Conservation (phyloP, 306 rosid genomes). For the Casuarina glauca region DNA sequence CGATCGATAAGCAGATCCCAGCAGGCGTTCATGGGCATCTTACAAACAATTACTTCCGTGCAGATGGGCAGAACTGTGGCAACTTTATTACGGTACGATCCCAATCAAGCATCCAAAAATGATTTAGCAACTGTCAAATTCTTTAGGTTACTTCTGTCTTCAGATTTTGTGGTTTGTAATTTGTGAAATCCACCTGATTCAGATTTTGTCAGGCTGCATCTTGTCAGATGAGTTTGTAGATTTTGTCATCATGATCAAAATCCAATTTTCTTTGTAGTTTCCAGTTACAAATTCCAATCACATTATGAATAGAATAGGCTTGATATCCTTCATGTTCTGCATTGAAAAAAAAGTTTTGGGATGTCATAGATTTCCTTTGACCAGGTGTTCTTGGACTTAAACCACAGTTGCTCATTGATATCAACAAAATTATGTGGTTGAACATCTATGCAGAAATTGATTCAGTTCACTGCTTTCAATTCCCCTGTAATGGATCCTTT, state of each 20-base stretch:
- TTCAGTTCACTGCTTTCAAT: too few relatives aligned
- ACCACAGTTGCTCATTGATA: too few relatives aligned
- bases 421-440: too few relatives aligned
- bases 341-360: too few relatives aligned
- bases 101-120: not conserved
- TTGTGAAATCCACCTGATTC: not conserved
- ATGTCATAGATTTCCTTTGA: not conserved
- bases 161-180: not conserved
- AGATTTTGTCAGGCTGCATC: too few relatives aligned
- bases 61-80: conserved; percentile 93
- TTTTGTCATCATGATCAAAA: too few relatives aligned
- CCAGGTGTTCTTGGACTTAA: not conserved
- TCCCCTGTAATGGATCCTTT: not conserved
- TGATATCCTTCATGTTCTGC: not conserved
- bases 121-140: not conserved
- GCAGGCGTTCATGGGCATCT: conserved; percentile 75
- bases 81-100: conserved; percentile 78
- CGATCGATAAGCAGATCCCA: conserved; percentile 46
- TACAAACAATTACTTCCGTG: conserved; percentile 73
- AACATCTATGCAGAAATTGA: too few relatives aligned
- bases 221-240: not conserved
- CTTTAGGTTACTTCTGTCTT: not conserved
- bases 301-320: not conserved
- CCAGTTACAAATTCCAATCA: not conserved
- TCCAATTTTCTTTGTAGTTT: not conserved